Evolutionary conservation across 2,329 filamentous ascomycete genomes (phyloP), one percentile per base, ranked within the genome.

Genomic region (Fusarium avenaceum): DNA sequence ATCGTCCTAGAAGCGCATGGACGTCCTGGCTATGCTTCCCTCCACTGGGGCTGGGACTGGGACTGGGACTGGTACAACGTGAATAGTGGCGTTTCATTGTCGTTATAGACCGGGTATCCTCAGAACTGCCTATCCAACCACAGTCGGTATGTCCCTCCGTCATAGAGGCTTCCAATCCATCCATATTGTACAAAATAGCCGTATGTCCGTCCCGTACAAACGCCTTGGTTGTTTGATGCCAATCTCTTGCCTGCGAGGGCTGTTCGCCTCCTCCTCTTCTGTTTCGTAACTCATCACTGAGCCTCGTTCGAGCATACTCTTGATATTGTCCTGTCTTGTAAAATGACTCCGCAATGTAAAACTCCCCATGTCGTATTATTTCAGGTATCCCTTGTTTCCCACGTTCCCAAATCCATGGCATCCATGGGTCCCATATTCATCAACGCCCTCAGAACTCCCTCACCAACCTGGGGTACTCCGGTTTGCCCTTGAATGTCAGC

Each of bases 381-480:
- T 65, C 63, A 69, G 74, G 76, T 71, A 40, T 77, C 75, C 8
- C 71, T 74, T 24, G 75, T 67, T 58, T 85, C 83, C 85, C 85
- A 86, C 32, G 80, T 76, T 17, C 78, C 80, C 59, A 86, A 76
- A 67, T 87, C 86, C 84, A 90, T 87, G 13, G 84, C 83, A 67
- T 89, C 87, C 82, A 90, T 87, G 0, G 86, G 81, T 9, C 84
- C 84, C 79, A 89, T 84, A 55, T 83, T 85, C 83, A 88, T 86
- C 57, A 89, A 77, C 10, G 85, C 83, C 58, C 85, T 80, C 46
- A 89, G 76, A 43, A 89, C 82, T 0, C 86, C 86, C 48, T 89
- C 86, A 0, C 85, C 83, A 15, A 87, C 83, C 7, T 85, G 85
- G 20, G 85, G 84, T 78, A 88, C 84, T 10, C 81, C 83, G 9